Base-by-base conservation (phyloP, 805 yeast species). In the Kazachstania kunashirensis region DNA sequence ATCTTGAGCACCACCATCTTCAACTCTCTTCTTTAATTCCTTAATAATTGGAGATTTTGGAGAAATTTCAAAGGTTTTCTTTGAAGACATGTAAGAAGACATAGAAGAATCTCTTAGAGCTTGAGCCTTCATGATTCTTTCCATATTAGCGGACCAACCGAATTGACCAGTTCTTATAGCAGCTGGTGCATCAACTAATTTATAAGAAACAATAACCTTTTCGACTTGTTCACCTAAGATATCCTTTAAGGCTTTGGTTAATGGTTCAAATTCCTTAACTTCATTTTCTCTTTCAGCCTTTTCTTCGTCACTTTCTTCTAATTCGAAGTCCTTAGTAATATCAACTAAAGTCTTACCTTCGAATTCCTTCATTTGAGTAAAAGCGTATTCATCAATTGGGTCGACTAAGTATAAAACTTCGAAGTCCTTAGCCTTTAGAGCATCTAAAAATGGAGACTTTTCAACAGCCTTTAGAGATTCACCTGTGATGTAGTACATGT, bases 141-240 rank as follows among this genome's bases (percentile, higher is more conserved):
- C 99, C 98, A 92, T 92, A 77, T 92, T 92, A 61, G 99, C 99
- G 53, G 98, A 92, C 99, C 99, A 92, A 67, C 99, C 98, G 67
- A 92, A 92, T 75, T 92, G 97, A 54, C 96, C 97, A 53, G 98
- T 92, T 79, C 98, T 86, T 66, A 92, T 92, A 55, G 98, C 98
- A 66, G 98, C 98, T 67, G 99, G 99, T 41, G 97, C 88, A 62
- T 88, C 96, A 57, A 88, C 85, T 62, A 92, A 78, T 71, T 85
- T 86, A 73, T 89, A 94, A 49, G 97, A 86, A 49, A 92, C 96
- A 63, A 88, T 86, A 68, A 94, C 98, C 77, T 92, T 92, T 76
- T 92, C 99, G 59, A 92, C 97, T 72, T 84, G 89, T 59, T 92
- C 98, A 63, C 97, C 98, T 59, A 92, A 79, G 62, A 92, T 73